phyloP scores from a whole-genome alignment of 345 rosid species.

The Excoecaria cochinchinensis region DNA sequence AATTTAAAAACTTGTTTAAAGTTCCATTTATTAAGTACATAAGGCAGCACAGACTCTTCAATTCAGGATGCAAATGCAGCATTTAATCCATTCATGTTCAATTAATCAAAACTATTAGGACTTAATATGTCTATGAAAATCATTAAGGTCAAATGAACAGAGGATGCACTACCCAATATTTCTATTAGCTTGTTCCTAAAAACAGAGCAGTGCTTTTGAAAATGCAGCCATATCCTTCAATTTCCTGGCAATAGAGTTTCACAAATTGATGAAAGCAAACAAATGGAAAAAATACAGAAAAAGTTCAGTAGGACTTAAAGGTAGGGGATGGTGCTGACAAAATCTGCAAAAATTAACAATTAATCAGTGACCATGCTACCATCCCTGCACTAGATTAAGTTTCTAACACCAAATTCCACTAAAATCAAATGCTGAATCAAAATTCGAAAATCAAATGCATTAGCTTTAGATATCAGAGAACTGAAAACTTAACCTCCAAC shows the following conservation, averaged over 20 bases:
- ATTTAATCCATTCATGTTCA: not conserved
- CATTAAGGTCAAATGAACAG: not conserved
- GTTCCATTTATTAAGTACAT: not conserved
- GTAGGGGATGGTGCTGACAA: not conserved
- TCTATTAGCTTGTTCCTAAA: not conserved
- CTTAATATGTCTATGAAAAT: not conserved
- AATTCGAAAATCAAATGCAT: not conserved
- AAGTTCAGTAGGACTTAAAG: not conserved
- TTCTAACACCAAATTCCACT: not conserved
- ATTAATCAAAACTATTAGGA: not conserved
- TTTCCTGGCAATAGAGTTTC: not conserved
- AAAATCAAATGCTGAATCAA: not conserved
- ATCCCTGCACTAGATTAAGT: not conserved
- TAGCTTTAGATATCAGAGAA: not conserved
- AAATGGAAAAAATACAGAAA: not conserved
- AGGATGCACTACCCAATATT: not conserved
- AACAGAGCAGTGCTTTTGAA: not conserved
- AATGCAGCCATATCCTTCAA: not conserved
- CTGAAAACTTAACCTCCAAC: slow-evolving; percentile 5
- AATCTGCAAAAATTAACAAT: not conserved
- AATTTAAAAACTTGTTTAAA: not conserved
- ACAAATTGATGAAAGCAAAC: slow-evolving; percentile 1
- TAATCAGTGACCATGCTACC: not conserved
- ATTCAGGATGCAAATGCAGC: not conserved
- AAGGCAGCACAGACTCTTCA: not conserved